Percentiles rank a stretch among this genome's conserved stretches.
These are phyloP conservation scores for Alternaria triticina DNA, from an alignment of 2,329 filamentous ascomycete species.

Conservation along the genomic window DNA sequence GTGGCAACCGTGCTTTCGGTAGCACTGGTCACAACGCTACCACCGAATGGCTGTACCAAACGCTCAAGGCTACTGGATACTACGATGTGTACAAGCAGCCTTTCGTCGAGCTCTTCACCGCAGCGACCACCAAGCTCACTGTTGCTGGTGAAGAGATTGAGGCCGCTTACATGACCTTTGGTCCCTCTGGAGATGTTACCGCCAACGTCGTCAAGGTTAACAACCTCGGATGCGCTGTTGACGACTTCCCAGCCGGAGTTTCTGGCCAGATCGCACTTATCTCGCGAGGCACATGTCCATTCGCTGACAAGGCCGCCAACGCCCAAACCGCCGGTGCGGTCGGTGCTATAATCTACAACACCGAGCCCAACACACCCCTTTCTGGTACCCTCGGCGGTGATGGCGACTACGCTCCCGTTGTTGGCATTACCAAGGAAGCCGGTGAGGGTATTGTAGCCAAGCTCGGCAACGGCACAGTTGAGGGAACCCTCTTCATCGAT, in stretches of 20 bases:
- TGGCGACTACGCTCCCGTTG: slow-evolving; percentile 67
- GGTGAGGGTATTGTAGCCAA: slow-evolving; percentile 63
- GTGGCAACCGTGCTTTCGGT: slow-evolving; percentile 46
- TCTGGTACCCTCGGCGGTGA: slow-evolving; percentile 69
- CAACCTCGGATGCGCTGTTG: slow-evolving; percentile 67
- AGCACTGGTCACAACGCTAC: slow-evolving; percentile 44
- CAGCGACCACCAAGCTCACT: slow-evolving; percentile 34
- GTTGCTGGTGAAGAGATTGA: slow-evolving; percentile 31
- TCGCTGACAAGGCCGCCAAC: slow-evolving; percentile 69
- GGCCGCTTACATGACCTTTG: slow-evolving; percentile 56
- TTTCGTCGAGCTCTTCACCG: slow-evolving; percentile 45
- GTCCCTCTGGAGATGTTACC: slow-evolving; percentile 67
- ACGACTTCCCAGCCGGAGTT: slow-evolving; percentile 65
- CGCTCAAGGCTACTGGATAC: slow-evolving; percentile 37
- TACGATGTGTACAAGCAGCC: slow-evolving; percentile 45
- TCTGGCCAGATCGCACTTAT: slow-evolving; percentile 71
- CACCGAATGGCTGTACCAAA: slow-evolving; percentile 42
- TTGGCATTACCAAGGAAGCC: slow-evolving; percentile 67
- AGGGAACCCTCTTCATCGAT: slow-evolving; percentile 48
- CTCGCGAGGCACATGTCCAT: slow-evolving; percentile 70
- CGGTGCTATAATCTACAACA: slow-evolving; percentile 76
- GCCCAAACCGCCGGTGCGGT: slow-evolving; percentile 72
- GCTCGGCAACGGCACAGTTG: slow-evolving; percentile 54
- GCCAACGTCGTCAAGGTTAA: slow-evolving; percentile 66
- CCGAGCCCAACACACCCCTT: slow-evolving; percentile 62